Evolutionary conservation across 768 basidiomycete genomes (phyloP), one percentile per base, ranked within the genome.

Genomic region (Fibroporia radiculosa): DNA sequence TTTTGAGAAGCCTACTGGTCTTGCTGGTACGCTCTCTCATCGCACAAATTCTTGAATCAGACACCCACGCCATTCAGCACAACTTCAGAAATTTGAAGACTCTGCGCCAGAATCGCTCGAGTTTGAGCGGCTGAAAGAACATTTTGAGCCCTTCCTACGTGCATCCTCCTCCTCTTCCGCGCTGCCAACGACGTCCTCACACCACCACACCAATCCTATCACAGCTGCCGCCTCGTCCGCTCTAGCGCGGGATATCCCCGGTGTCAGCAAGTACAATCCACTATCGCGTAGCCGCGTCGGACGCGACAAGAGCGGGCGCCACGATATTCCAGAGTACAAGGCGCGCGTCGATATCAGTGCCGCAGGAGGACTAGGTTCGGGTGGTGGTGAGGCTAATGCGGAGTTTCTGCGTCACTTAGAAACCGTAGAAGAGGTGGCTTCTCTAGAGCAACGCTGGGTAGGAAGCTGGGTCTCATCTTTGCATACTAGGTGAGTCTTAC

Each of bases 1-100:
- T 10, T 98, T 98, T 54, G 93, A 97, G 58, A 99, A 98, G 60
- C 89, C 93, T 0, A 96, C 93, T 1, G 93, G 95, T 13, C 77
- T 99, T 23, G 93, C 93, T 48, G 79, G 95, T 95, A 48, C 52
- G 80, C 18, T 42, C 22, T 18, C n/a, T 13, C 16, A 10, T 22
- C 4, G 13, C 27, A 13, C 23, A 25, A 41, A 26, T 26, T 34
- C 56, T 44, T 49, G 40, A 38, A 7, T 22, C 24, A 26, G 13
- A 22, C 31, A 32, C 46, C 19, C 26, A 12, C 25, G 36, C 33
- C 41, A 34, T n/a, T 39, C 49, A 97, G 93, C 84, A 16, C 95
- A 97, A 62, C 68, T 97, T 22, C 93, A 96, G 60, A 91, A 85
- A 64, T 77, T 75, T 47, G 87, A 95, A 71, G 89, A 93, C 56